These are phyloP conservation scores for Yarrowia galli DNA, from an alignment of 1,139 yeast species.

Conservation along the genomic window DNA sequence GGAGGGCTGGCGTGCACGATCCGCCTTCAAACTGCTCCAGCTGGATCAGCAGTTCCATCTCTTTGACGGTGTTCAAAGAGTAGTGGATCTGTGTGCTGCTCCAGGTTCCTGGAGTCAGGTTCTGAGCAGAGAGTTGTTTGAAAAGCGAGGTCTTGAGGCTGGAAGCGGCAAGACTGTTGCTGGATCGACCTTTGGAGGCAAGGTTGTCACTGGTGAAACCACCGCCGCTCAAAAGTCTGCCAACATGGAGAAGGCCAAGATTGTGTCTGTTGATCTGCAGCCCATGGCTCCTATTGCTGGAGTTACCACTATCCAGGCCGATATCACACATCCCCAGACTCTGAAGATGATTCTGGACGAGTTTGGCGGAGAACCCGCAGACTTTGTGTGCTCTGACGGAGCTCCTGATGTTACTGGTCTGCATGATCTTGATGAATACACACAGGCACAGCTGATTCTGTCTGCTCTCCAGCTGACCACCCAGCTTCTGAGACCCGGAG, in stretches of 20 bases:
- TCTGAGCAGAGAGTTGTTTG: constrained; percentile 70
- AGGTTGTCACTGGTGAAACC: constrained; percentile 6
- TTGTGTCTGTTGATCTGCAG: constrained; percentile 93
- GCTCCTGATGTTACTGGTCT: constrained; percentile 99
- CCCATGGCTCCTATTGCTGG: constrained; percentile 96
- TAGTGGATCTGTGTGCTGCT: constrained; percentile 97
- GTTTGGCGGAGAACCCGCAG: constrained; percentile 92
- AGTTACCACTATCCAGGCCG: constrained; percentile 91
- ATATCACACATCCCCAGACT: constrained; percentile 94
- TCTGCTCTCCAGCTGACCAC: constrained; percentile 92
- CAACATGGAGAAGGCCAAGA: constrained; percentile 59
- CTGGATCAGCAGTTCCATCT: constrained; percentile 87
- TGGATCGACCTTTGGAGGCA: constrained; percentile 12
- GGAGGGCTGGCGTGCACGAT: constrained; percentile 96
- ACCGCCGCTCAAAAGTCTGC: constrained; percentile 39
- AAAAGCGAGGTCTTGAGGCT: constrained; percentile 46
- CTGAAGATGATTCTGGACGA: constrained; percentile 73
- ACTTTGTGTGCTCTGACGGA: constrained; percentile 95
- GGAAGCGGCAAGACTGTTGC: constrained; percentile 19
- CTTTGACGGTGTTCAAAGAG: constrained; percentile 75
- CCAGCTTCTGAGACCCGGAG: constrained; percentile 85
- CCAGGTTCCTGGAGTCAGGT: constrained; percentile 99
- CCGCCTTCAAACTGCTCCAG: constrained; percentile 92
- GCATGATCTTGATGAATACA: constrained; percentile 94
- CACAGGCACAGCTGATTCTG: constrained; percentile 90